Percentiles rank a stretch among this genome's conserved stretches.
phyloP scores from a whole-genome alignment of 1,139 yeast genomes.

The Sugiyamaella castrensis region DNA sequence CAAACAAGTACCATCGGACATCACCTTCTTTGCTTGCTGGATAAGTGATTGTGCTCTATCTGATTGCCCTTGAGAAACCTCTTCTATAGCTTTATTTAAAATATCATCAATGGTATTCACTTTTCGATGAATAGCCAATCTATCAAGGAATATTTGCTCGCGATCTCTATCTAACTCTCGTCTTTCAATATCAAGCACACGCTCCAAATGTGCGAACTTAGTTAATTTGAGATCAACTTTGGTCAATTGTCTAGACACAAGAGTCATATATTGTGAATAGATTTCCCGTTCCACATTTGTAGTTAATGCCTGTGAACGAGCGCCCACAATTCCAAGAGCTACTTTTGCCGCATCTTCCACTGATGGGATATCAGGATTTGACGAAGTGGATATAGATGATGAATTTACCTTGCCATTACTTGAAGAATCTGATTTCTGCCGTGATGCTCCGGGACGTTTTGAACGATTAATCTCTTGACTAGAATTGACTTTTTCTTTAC shows the following conservation, averaged over 20 bases:
- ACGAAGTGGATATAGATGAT: slow-evolving; percentile 16
- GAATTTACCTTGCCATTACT: slow-evolving; percentile 14
- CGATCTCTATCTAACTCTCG: slow-evolving; percentile 71
- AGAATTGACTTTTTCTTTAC: slow-evolving; percentile 25
- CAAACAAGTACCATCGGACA: slow-evolving; percentile 24
- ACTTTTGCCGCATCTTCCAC: slow-evolving; percentile 22
- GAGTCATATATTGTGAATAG: slow-evolving; percentile 49
- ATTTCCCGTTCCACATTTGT: slow-evolving; percentile 75
- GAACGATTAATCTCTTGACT: slow-evolving; percentile 3
- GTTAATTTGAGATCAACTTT: slow-evolving; percentile 74
- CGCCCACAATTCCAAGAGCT: slow-evolving; percentile 53
- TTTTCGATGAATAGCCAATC: slow-evolving; percentile 67
- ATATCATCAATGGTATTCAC: slow-evolving; percentile 53
- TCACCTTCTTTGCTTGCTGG: slow-evolving; percentile 27
- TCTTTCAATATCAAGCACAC: slow-evolving; percentile 73
- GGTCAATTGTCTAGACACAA: slow-evolving; percentile 68
- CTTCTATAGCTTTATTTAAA: slow-evolving; percentile 47
- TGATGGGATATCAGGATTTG: slow-evolving; percentile 12
- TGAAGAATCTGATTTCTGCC: slow-evolving; percentile 1
- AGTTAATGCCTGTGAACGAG: slow-evolving; percentile 80
- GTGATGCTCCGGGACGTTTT: slow-evolving; percentile 9
- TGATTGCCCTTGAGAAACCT: slow-evolving; percentile 29
- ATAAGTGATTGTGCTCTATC: slow-evolving; percentile 22
- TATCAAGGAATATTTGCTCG: slow-evolving; percentile 75
- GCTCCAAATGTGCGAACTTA: slow-evolving; percentile 70